phyloP scores from a whole-genome alignment of 2,329 filamentous ascomycete species.

The Zasmidium angulare region DNA sequence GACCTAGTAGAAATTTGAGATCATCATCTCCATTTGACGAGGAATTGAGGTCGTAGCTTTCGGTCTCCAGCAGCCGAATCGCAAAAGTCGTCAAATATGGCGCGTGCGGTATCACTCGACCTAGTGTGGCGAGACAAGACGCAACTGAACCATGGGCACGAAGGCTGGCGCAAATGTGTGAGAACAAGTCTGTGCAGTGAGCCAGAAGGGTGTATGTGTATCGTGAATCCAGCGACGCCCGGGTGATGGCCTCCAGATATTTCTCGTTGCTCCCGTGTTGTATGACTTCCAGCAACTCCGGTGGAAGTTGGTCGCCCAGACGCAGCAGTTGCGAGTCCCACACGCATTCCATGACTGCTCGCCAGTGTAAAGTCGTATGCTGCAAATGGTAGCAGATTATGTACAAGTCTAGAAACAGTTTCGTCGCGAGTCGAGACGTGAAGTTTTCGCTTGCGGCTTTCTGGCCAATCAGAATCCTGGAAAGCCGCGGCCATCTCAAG shows the following conservation, averaged over 20 bases:
- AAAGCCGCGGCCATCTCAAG: constrained; percentile 2
- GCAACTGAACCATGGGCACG: constrained; percentile 69
- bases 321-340: constrained; percentile 31
- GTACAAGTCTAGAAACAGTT: too few species aligned
- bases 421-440: too few species aligned
- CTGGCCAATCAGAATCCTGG: constrained; percentile 1
- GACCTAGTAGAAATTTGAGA: constrained; percentile 56
- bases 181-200: constrained; percentile 72
- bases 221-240: constrained; percentile 66
- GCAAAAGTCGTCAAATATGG: constrained; percentile 63
- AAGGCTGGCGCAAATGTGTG: constrained; percentile 71
- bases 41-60: constrained; percentile 16
- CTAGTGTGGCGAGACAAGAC: constrained; percentile 77
- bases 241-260: constrained; percentile 70
- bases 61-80: constrained; percentile 20
- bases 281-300: constrained; percentile 68
- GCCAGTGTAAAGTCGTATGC: too few species aligned
- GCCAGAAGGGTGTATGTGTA: constrained; percentile 73
- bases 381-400: too few species aligned
- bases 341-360: constrained; percentile 28
- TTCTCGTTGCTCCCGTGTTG: constrained; percentile 58
- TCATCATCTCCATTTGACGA: constrained; percentile 19
- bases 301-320: constrained; percentile 60
- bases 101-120: constrained; percentile 78
- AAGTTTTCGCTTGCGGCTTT: neutral